A percentile compares a stretch with the other conserved stretches of the same genome.
phyloP scores from a whole-genome alignment of 2,329 filamentous ascomycete species.

The Exophiala viscosa region DNA sequence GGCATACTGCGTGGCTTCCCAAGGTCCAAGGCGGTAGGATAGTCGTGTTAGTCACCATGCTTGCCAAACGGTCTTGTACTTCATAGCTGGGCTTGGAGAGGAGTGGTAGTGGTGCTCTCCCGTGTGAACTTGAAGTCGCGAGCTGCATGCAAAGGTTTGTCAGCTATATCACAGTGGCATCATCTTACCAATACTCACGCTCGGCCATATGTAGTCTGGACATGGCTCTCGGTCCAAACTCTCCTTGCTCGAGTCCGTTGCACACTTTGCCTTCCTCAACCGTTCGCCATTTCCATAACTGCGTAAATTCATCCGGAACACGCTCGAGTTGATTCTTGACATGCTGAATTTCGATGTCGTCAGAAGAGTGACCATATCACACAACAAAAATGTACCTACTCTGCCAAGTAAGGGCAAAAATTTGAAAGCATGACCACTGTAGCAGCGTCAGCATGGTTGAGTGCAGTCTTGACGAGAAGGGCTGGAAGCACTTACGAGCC shows the following conservation, averaged over 20 bases:
- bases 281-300: slow-evolving; percentile 28
- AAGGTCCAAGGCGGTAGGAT: too few species aligned
- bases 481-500: slow-evolving; percentile 20
- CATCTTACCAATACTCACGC: neutral
- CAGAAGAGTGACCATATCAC: neutral
- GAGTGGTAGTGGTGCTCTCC: too few species aligned
- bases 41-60: too few species aligned
- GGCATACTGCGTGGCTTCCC: too few species aligned
- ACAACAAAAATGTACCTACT: slow-evolving; percentile 7
- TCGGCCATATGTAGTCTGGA: slow-evolving; percentile 19
- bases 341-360: slow-evolving; percentile 9
- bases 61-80: too few species aligned
- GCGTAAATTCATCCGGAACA: slow-evolving; percentile 27
- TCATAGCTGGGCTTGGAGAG: neutral
- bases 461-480: neutral
- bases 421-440: slow-evolving; percentile 32
- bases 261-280: slow-evolving; percentile 27
- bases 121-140: slow-evolving; percentile 6
- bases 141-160: neutral
- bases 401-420: slow-evolving; percentile 32
- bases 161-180: neutral
- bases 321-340: slow-evolving; percentile 29
- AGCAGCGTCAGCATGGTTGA: neutral
- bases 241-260: slow-evolving; percentile 32
- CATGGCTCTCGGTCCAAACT: slow-evolving; percentile 31